phyloP scores from a whole-genome alignment of 345 rosid genomes.

The Corchorus capsularis region DNA sequence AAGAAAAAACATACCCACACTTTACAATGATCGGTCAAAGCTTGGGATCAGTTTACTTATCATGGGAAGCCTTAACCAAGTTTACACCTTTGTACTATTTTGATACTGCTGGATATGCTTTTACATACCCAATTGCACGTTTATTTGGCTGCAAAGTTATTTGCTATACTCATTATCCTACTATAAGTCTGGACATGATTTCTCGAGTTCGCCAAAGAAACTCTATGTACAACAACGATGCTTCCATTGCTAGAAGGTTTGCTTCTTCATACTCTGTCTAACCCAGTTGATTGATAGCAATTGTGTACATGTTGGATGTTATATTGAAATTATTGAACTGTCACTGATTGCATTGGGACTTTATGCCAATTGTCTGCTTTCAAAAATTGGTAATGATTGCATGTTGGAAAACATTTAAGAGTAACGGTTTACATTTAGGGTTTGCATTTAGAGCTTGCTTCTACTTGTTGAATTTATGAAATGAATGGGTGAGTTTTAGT shows the following conservation, averaged over 20 bases:
- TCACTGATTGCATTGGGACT: neutral
- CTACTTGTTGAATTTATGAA: neutral
- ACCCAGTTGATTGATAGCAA: neutral
- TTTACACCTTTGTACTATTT: slow-evolving; percentile 68
- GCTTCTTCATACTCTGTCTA: neutral
- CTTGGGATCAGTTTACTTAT: slow-evolving; percentile 81
- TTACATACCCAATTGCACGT: slow-evolving; percentile 87
- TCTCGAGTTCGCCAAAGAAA: slow-evolving; percentile 73
- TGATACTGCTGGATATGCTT: slow-evolving; percentile 94
- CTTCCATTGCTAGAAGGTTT: slow-evolving; percentile 75
- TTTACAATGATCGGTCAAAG: slow-evolving; percentile 98
- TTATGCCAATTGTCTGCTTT: neutral
- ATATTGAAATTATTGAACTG: neutral
- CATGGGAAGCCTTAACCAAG: slow-evolving; percentile 89
- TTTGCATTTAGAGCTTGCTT: neutral
- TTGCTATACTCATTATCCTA: slow-evolving; percentile 95
- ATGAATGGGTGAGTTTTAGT: neutral
- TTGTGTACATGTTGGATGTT: neutral
- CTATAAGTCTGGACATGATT: slow-evolving; percentile 89
- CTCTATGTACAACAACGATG: slow-evolving; percentile 81
- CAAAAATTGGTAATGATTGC: neutral
- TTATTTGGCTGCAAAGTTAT: slow-evolving; percentile 94
- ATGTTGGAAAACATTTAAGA: neutral
- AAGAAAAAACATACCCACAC: slow-evolving; percentile 77
- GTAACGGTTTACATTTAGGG: neutral